phyloP scores from a whole-genome alignment of 2,329 filamentous ascomycete species.

The Aspergillus quadricinctus region DNA sequence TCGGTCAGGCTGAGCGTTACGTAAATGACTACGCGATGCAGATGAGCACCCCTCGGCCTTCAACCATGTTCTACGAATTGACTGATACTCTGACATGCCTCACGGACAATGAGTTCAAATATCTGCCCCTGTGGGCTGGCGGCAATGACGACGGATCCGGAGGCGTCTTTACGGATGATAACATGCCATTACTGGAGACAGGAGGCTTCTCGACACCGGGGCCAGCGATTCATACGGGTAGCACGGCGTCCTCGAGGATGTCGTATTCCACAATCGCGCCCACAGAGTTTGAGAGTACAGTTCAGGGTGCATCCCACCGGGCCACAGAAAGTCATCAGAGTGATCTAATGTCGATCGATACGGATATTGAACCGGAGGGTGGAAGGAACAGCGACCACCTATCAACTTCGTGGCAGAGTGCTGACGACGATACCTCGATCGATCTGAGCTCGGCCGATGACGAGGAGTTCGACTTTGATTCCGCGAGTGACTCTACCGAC shows the following conservation, averaged over 20 bases:
- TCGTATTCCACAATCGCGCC: constrained; percentile 23
- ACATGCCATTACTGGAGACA: constrained; percentile 29
- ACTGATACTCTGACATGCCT: constrained; percentile 50
- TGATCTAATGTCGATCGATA: constrained; percentile 23
- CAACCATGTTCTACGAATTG: constrained; percentile 13
- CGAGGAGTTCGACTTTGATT: constrained; percentile 11
- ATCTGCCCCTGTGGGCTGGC: constrained; percentile 62
- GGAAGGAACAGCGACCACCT: neutral
- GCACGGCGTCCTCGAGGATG: constrained; percentile 17
- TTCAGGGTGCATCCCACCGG: constrained; percentile 32
- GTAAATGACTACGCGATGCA: constrained; percentile 11
- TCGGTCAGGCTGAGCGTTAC: constrained; percentile 13
- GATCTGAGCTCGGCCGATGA: constrained; percentile 7
- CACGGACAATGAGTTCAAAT: constrained; percentile 55
- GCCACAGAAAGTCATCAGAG: constrained; percentile 30
- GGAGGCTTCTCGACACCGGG: constrained; percentile 36
- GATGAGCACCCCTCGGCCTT: constrained; percentile 14
- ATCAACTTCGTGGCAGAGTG: neutral
- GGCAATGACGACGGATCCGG: constrained; percentile 51
- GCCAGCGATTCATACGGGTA: constrained; percentile 29
- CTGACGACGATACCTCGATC: neutral
- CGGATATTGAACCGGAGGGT: neutral
- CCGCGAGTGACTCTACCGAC: constrained; percentile 18
- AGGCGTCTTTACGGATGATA: constrained; percentile 43
- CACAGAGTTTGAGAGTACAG: constrained; percentile 28